A percentile compares a stretch with the other conserved stretches of the same genome.
Conservation (phyloP, 2,329 filamentous ascomycete species). For the Elsinoe australis region DNA sequence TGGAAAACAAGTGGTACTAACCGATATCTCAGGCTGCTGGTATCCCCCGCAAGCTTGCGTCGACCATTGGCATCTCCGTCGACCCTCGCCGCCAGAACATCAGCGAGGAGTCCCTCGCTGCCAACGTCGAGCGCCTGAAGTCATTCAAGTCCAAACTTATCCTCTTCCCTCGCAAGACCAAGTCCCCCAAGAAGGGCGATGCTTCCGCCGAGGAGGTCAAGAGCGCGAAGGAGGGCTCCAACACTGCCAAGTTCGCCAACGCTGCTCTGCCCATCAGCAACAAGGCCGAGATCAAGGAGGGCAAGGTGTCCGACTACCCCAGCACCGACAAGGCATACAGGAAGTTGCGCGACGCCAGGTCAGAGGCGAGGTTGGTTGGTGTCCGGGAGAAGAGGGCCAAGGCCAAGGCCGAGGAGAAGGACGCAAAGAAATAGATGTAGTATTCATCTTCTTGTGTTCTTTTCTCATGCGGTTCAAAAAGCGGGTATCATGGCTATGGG, state of each 20-base stretch:
- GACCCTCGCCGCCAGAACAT: slow-evolving; percentile 96
- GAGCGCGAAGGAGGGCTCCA: slow-evolving; percentile 52
- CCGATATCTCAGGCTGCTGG: slow-evolving; percentile 68
- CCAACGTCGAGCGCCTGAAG: slow-evolving; percentile 96
- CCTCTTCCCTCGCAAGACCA: slow-evolving; percentile 91
- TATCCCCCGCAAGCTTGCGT: slow-evolving; percentile 87
- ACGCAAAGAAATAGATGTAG: slow-evolving; percentile 68
- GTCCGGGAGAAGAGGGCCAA: slow-evolving; percentile 86
- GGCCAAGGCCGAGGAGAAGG: slow-evolving; percentile 77
- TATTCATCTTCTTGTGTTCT: background rate
- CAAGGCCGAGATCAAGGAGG: slow-evolving; percentile 67
- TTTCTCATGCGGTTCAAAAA: slow-evolving; percentile 1
- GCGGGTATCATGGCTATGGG: slow-evolving; percentile 10
- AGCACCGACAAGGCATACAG: slow-evolving; percentile 79
- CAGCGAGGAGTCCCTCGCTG: slow-evolving; percentile 85
- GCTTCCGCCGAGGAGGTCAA: slow-evolving; percentile 75
- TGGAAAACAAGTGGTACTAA: slow-evolving; percentile 21
- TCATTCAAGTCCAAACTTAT: slow-evolving; percentile 95
- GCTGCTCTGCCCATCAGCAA: slow-evolving; percentile 65
- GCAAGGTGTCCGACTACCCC: slow-evolving; percentile 61
- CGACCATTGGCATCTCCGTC: slow-evolving; percentile 94
- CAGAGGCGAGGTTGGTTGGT: slow-evolving; percentile 73
- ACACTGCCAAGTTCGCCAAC: slow-evolving; percentile 34
- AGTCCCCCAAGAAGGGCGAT: slow-evolving; percentile 90
- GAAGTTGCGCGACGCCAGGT: slow-evolving; percentile 75